These are phyloP conservation scores for Hansenula anomala DNA, from an alignment of 1,139 yeast species.

Conservation along the genomic window DNA sequence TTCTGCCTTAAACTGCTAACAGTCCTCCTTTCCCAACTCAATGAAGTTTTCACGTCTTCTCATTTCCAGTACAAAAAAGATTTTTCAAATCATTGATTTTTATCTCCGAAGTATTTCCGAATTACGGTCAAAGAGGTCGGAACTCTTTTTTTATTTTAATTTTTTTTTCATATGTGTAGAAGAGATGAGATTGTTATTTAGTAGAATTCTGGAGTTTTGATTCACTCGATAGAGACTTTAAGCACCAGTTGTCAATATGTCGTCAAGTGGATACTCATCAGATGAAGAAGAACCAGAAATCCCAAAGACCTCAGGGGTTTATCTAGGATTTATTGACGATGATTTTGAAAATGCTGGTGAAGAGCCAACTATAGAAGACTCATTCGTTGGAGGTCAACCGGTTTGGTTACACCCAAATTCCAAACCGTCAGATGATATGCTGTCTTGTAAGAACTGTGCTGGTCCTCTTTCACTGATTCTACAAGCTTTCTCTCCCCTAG, in stretches of 20 bases:
- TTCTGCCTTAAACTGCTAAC: too few species aligned
- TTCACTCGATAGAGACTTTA: too few species aligned
- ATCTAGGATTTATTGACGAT: conserved; percentile 63
- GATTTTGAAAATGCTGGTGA: conserved; percentile 29
- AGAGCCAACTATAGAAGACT: conserved; percentile 59
- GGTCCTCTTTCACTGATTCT: conserved; percentile 58
- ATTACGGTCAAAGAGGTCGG: not conserved
- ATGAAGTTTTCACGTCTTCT: too few species aligned
- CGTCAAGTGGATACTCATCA: conserved; percentile 15
- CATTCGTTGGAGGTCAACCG: conserved; percentile 79
- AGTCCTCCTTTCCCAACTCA: too few species aligned
- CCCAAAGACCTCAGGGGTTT: conserved; percentile 25
- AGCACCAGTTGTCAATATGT: too few species aligned
- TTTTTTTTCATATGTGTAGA: not conserved
- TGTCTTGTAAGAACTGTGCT: conserved; percentile 63
- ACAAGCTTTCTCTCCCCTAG: conserved; percentile 79
- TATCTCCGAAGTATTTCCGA: not conserved
- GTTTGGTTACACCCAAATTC: conserved; percentile 52
- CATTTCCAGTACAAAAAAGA: too few species aligned
- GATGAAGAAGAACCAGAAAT: conserved; percentile 23
- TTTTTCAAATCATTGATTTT: too few species aligned
- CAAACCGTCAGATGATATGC: conserved; percentile 44
- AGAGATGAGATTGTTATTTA: too few species aligned
- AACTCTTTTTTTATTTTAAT: not conserved
- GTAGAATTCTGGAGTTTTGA: too few species aligned